These are phyloP conservation scores for Lactifluus volemus DNA, from an alignment of 768 basidiomycete species.

Conservation along the genomic window DNA sequence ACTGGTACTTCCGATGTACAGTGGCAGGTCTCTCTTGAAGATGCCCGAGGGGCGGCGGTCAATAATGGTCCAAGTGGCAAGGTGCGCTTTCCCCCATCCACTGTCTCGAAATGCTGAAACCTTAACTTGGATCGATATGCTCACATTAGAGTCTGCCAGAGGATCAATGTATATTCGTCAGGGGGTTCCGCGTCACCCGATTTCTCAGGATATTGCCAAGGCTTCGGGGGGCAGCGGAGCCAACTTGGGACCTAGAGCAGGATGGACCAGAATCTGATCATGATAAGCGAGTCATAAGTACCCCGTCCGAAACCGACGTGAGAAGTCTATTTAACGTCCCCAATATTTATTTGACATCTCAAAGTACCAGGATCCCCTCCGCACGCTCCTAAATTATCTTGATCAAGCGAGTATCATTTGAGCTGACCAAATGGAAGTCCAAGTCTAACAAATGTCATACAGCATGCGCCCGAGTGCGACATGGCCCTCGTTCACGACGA, in stretches of 20 bases:
- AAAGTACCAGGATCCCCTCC: neutral
- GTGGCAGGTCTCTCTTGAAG: neutral
- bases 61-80: neutral
- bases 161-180: neutral
- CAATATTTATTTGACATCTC: neutral
- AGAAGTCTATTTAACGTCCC: neutral
- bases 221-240: neutral
- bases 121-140: neutral
- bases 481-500: neutral
- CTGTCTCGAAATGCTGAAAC: neutral
- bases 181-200: neutral
- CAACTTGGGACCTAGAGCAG: neutral
- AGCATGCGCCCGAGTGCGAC: neutral
- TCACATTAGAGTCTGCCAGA: neutral
- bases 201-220: neutral
- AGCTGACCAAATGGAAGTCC: neutral
- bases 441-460: neutral
- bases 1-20: neutral
- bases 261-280: neutral
- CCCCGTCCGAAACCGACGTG: neutral
- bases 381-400: neutral
- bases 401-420: neutral
- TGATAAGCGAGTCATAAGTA: neutral
- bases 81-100: neutral
- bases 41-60: neutral